Percentiles rank a stretch among this genome's conserved stretches.
Conservation (phyloP, 2,329 filamentous ascomycete genomes). For the Acrocalymma vagum region DNA sequence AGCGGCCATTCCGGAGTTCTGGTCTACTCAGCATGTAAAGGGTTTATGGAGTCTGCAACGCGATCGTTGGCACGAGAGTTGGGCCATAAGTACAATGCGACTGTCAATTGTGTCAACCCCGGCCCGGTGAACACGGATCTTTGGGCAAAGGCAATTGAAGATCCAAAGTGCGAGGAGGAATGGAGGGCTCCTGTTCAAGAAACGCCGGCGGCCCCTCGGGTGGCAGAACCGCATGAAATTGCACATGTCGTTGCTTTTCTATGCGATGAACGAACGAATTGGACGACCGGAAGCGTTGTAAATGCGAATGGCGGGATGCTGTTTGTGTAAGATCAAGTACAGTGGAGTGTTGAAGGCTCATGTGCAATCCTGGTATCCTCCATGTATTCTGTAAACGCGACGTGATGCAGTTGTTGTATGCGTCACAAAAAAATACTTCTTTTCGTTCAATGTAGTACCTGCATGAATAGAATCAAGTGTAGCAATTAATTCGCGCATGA, state of each 20-base stretch:
- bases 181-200: conserved; percentile 46
- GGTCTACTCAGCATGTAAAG: conserved; percentile 63
- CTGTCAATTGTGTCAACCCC: conserved; percentile 65
- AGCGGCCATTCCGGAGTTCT: conserved; percentile 52
- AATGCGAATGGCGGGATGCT: conserved; percentile 57
- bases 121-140: conserved; percentile 65
- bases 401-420: no score
- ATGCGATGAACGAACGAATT: conserved; percentile 50
- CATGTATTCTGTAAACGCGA: no score
- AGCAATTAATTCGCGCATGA: no score
- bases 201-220: conserved; percentile 58
- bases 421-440: no score
- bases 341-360: no score
- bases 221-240: conserved; percentile 61
- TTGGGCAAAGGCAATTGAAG: conserved; percentile 39
- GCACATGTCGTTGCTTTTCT: conserved; percentile 62
- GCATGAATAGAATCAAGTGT: no score
- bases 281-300: conserved; percentile 57
- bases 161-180: conserved; percentile 56
- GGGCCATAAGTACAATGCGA: conserved; percentile 58
- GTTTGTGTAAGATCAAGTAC: conserved; percentile 7
- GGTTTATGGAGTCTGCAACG: conserved; percentile 59
- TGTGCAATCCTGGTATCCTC: no score
- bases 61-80: conserved; percentile 65
- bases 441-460: no score